These are phyloP conservation scores for Arachis monticola DNA, from an alignment of 331 rosid species.

Conservation along the genomic window DNA sequence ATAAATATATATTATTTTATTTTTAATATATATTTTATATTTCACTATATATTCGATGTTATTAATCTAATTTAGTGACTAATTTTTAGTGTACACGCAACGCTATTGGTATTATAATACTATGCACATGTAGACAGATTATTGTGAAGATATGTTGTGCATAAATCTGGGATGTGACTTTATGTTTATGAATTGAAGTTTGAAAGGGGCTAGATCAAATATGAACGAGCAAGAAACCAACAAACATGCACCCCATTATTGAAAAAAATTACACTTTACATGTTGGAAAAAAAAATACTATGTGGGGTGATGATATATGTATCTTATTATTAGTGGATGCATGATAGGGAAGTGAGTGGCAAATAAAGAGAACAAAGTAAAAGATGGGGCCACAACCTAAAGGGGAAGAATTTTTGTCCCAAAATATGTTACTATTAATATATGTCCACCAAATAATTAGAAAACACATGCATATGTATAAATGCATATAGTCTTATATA, in stretches of 20 bases:
- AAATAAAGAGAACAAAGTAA: conserved; percentile 33
- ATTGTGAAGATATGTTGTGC: conserved; percentile 25
- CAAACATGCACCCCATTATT: conserved; percentile 40
- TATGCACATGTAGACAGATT: background rate
- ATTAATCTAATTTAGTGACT: too few relatives aligned
- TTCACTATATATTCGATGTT: too few relatives aligned
- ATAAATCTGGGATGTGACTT: conserved; percentile 24
- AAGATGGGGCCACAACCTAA: conserved; percentile 52
- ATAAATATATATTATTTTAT: too few relatives aligned
- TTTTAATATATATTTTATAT: too few relatives aligned
- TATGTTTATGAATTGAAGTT: conserved; percentile 7
- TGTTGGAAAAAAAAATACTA: conserved; percentile 38
- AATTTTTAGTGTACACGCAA: too few relatives aligned
- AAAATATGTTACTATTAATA: conserved; percentile 26
- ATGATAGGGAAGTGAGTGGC: conserved; percentile 12
- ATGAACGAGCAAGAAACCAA: conserved; percentile 43
- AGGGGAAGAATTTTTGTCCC: conserved; percentile 55
- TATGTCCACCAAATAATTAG: conserved; percentile 37
- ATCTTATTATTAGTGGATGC: conserved; percentile 44
- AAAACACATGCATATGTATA: conserved; percentile 40
- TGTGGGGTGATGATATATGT: background rate
- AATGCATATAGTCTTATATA: conserved; percentile 30
- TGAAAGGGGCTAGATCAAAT: conserved; percentile 35
- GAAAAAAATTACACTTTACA: conserved; percentile 25
- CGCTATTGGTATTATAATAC: too few relatives aligned